phyloP scores from a whole-genome alignment of 2,329 filamentous ascomycete species.

The Oidium heveae region DNA sequence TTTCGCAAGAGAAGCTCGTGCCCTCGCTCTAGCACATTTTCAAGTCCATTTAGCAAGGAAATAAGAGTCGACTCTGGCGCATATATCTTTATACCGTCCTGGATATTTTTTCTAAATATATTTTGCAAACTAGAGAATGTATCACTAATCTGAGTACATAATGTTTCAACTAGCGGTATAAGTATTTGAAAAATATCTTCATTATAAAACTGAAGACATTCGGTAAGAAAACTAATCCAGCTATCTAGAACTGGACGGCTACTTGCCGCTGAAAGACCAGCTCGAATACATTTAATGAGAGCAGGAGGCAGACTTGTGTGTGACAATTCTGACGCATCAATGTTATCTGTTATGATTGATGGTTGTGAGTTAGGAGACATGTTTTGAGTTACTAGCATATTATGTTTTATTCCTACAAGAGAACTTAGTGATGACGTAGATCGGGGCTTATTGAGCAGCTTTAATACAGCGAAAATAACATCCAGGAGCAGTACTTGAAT shows the following conservation, averaged over 20 bases:
- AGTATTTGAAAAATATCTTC: conserved; percentile 73
- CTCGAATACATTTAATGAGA: conserved; percentile 63
- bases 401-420: conserved; percentile 9
- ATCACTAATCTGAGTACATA: conserved; percentile 51
- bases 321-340: conserved; percentile 17
- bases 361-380: conserved; percentile 17
- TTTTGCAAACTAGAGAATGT: conserved; percentile 47
- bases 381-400: conserved; percentile 6
- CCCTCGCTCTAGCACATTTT: conserved; percentile 66
- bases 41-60: conserved; percentile 73
- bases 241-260: conserved; percentile 65
- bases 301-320: conserved; percentile 33
- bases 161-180: conserved; percentile 70
- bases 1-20: conserved; percentile 63
- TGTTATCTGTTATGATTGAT: conserved; percentile 19
- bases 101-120: conserved; percentile 27
- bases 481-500: conserved; percentile 59
- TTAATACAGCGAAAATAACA: conserved; percentile 49
- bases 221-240: conserved; percentile 69
- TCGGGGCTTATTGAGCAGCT: conserved; percentile 25
- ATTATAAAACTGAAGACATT: conserved; percentile 63
- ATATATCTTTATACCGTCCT: conserved; percentile 12
- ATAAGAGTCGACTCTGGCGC: conserved; percentile 51
- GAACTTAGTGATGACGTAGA: conserved; percentile 6
- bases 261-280: conserved; percentile 48